Conservation (phyloP, 2,329 filamentous ascomycete species). For the Colletotrichum coccodes region DNA sequence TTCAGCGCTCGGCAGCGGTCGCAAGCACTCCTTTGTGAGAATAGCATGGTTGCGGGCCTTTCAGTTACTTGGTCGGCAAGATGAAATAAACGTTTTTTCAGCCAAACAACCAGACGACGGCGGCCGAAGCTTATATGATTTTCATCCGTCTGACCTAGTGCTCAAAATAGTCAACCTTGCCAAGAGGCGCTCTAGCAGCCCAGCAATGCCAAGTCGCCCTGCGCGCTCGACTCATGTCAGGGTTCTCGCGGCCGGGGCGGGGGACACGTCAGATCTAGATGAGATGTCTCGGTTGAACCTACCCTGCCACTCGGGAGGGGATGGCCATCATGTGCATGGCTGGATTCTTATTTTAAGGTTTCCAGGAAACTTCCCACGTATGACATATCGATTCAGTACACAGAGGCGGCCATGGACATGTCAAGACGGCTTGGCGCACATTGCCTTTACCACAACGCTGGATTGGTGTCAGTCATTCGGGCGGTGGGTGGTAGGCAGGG, state of each 20-base stretch:
- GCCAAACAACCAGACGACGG: neutral
- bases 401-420: neutral
- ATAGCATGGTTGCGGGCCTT: slow-evolving; percentile 17
- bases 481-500: neutral
- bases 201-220: slow-evolving; percentile 4
- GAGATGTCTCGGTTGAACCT: slow-evolving; percentile 26
- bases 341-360: slow-evolving; percentile 23
- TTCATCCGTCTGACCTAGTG: no score
- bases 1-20: slow-evolving; percentile 32
- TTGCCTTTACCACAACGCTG: neutral
- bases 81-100: neutral
- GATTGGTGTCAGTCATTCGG: neutral
- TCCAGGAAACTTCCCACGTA: slow-evolving; percentile 24
- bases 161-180: slow-evolving; percentile 12
- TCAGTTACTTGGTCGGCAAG: neutral
- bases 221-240: slow-evolving; percentile 23
- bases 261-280: slow-evolving; percentile 28
- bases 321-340: slow-evolving; percentile 24
- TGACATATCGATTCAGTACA: slow-evolving; percentile 27
- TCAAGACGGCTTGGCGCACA: slow-evolving; percentile 9
- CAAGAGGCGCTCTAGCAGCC: neutral
- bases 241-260: slow-evolving; percentile 6
- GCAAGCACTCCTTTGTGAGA: slow-evolving; percentile 33
- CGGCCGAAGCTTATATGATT: slow-evolving; percentile 21
- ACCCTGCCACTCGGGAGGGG: neutral